These are phyloP conservation scores for Pseudonectria buxi DNA, from an alignment of 2,329 filamentous ascomycete species.

Conservation along the genomic window DNA sequence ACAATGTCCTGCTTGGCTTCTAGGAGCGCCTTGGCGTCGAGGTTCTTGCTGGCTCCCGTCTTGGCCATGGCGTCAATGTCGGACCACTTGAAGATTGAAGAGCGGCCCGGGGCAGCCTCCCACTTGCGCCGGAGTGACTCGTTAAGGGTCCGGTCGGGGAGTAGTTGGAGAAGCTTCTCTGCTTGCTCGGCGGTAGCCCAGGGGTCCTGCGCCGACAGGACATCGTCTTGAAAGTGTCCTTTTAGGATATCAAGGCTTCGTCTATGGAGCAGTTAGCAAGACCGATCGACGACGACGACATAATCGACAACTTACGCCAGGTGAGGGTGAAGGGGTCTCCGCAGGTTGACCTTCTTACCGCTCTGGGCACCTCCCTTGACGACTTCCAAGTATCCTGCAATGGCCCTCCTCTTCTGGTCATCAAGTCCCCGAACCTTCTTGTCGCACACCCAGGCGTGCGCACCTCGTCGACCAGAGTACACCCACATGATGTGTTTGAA, in stretches of 20 bases:
- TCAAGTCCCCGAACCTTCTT: slow-evolving; percentile 77
- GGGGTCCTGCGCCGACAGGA: slow-evolving; percentile 80
- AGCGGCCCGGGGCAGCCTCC: slow-evolving; percentile 72
- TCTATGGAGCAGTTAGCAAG: slow-evolving; percentile 30
- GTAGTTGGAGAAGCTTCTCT: slow-evolving; percentile 71
- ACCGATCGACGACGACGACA: not conserved
- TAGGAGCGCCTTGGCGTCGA: slow-evolving; percentile 67
- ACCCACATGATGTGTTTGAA: slow-evolving; percentile 98
- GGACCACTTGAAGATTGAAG: slow-evolving; percentile 79
- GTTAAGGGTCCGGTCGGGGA: slow-evolving; percentile 73
- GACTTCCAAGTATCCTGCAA: slow-evolving; percentile 85
- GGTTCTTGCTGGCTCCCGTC: slow-evolving; percentile 60
- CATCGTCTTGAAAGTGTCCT: slow-evolving; percentile 74
- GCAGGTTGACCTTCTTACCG: slow-evolving; percentile 79
- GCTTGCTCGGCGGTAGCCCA: slow-evolving; percentile 66
- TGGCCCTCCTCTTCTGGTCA: slow-evolving; percentile 75
- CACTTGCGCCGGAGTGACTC: slow-evolving; percentile 83
- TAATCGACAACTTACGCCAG: slow-evolving; percentile 50
- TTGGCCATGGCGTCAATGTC: slow-evolving; percentile 87
- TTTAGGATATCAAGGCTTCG: slow-evolving; percentile 83
- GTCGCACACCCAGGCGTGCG: slow-evolving; percentile 97
- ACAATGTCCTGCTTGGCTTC: slow-evolving; percentile 95
- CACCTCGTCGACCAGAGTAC: slow-evolving; percentile 92
- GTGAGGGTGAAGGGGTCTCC: slow-evolving; percentile 84
- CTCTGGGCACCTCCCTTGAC: slow-evolving; percentile 80